Conservation (phyloP, 2,329 filamentous ascomycete genomes). For the Cordyceps javanica region DNA sequence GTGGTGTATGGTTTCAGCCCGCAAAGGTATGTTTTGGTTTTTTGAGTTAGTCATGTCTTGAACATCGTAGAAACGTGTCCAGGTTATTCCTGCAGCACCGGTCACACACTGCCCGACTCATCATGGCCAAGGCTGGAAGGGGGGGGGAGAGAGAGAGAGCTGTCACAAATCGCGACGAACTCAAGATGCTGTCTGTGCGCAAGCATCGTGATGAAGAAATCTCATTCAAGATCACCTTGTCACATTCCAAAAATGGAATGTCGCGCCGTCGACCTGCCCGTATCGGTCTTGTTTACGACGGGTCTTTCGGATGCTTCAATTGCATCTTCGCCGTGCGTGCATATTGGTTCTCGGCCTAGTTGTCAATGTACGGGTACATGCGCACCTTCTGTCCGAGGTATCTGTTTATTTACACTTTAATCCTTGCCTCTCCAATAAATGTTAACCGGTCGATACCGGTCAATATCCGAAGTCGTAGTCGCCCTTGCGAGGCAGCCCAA, state of each 20-base stretch:
- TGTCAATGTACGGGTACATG: not conserved
- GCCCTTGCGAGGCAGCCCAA: too few relatives aligned
- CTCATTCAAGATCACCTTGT: not conserved
- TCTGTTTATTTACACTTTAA: not conserved
- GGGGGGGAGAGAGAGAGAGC: not conserved
- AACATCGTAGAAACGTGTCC: not conserved
- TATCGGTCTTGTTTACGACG: not conserved
- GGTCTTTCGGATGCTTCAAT: not conserved
- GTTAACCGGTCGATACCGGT: not conserved
- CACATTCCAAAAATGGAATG: conserved; percentile 9
- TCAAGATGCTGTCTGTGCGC: not conserved
- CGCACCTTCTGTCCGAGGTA: not conserved
- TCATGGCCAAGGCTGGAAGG: not conserved
- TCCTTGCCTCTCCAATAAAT: not conserved
- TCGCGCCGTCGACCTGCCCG: not conserved
- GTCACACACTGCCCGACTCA: not conserved
- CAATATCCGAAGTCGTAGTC: not conserved
- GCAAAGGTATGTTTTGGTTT: not conserved
- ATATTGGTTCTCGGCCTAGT: not conserved
- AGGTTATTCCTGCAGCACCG: not conserved
- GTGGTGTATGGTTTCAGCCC: conserved; percentile 5
- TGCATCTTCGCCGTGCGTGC: not conserved
- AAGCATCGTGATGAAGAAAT: not conserved
- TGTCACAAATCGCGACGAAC: conserved; percentile 2
- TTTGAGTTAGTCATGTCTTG: not conserved